These are phyloP conservation scores for Acrodontium crateriforme DNA, from an alignment of 2,329 filamentous ascomycete genomes.

Conservation along the genomic window DNA sequence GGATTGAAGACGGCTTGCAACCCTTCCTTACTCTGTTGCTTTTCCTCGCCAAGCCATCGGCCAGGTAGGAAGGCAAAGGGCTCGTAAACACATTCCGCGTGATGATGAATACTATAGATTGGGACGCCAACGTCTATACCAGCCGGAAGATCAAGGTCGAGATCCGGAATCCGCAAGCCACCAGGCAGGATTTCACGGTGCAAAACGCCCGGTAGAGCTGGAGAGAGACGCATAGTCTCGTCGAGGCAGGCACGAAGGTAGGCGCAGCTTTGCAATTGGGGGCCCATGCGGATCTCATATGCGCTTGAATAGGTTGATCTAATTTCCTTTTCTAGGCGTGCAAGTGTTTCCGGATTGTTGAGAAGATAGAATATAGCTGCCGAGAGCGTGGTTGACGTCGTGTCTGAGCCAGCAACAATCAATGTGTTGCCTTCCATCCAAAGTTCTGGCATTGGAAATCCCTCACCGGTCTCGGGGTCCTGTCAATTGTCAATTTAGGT, in stretches of 20 bases:
- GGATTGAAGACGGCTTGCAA: slow-evolving; percentile 71
- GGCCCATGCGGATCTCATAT: slow-evolving; percentile 32
- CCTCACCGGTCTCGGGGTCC: slow-evolving; percentile 18
- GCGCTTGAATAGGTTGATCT: slow-evolving; percentile 33
- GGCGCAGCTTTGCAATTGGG: slow-evolving; percentile 21
- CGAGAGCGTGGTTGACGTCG: slow-evolving; percentile 20
- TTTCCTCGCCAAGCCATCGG: slow-evolving; percentile 13
- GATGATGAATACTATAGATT: slow-evolving; percentile 25
- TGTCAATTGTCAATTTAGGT: slow-evolving; percentile 16
- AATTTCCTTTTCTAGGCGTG: slow-evolving; percentile 17
- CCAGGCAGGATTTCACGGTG: slow-evolving; percentile 21
- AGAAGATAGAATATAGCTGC: slow-evolving; percentile 25
- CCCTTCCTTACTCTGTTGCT: slow-evolving; percentile 42
- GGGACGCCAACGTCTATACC: slow-evolving; percentile 23
- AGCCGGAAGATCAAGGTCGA: slow-evolving; percentile 22
- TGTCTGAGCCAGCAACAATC: slow-evolving; percentile 22
- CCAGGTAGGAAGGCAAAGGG: slow-evolving; percentile 17
- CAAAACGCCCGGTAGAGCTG: slow-evolving; percentile 26
- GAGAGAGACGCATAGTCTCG: slow-evolving; percentile 33
- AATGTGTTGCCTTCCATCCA: slow-evolving; percentile 17
- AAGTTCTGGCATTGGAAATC: slow-evolving; percentile 15
- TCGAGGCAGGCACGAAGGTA: slow-evolving; percentile 36
- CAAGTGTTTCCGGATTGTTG: slow-evolving; percentile 16
- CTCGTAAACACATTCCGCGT: slow-evolving; percentile 16
- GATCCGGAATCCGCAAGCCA: slow-evolving; percentile 21